Conservation (phyloP, 164 flowering plant genomes). For the Houttuynia cordata region DNA sequence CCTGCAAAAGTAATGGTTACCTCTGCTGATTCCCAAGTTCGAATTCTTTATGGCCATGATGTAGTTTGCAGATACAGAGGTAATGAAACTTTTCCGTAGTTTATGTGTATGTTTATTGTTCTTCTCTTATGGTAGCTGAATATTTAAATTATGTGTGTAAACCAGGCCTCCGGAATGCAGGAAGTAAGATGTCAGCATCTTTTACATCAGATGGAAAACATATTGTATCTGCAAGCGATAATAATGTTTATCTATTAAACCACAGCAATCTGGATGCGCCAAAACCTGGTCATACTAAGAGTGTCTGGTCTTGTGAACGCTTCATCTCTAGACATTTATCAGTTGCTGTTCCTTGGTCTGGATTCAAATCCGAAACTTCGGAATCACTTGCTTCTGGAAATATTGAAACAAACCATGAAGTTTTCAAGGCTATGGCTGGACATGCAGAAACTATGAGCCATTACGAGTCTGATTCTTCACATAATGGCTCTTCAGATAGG, state of each 20-base stretch:
- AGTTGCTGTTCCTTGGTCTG: slow-evolving; percentile 76
- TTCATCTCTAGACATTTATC: slow-evolving; percentile 45
- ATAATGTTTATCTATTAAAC: slow-evolving; percentile 59
- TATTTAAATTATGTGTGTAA: not conserved
- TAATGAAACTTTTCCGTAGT: slow-evolving; percentile 5
- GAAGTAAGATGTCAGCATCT: slow-evolving; percentile 48
- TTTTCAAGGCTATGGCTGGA: slow-evolving; percentile 3
- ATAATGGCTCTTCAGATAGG: not conserved
- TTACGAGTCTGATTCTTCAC: slow-evolving; percentile 13
- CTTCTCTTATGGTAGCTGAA: not conserved
- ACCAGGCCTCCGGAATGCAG: slow-evolving; percentile 36
- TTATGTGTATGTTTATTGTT: not conserved
- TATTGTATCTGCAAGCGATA: slow-evolving; percentile 58
- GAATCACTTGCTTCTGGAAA: slow-evolving; percentile 12
- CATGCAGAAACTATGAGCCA: slow-evolving; percentile 4
- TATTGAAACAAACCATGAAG: not conserved
- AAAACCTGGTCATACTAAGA: slow-evolving; percentile 23
- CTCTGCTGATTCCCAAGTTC: slow-evolving; percentile 63
- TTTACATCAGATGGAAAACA: slow-evolving; percentile 74
- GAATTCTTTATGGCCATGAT: slow-evolving; percentile 42
- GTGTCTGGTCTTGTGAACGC: slow-evolving; percentile 39
- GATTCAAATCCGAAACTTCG: slow-evolving; percentile 18
- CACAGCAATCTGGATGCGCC: slow-evolving; percentile 21
- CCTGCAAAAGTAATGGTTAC: slow-evolving; percentile 55
- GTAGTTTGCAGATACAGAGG: slow-evolving; percentile 58